Conservation (phyloP, 2,329 filamentous ascomycete species). For the Colletotrichum orchidophilum region DNA sequence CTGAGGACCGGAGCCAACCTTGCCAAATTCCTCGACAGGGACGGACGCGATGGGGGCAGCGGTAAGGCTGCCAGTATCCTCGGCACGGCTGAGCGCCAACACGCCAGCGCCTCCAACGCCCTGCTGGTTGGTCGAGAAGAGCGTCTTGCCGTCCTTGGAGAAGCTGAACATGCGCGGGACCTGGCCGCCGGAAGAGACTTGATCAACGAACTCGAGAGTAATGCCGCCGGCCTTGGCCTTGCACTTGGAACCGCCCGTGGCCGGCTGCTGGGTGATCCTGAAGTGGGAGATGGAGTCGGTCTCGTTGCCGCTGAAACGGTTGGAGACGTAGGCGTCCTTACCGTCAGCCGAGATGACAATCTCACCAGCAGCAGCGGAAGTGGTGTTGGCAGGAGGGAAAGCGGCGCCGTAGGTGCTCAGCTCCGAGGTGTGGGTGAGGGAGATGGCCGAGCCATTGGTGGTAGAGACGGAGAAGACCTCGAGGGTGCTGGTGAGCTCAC, state of each 20-base stretch:
- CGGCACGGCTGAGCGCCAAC: conserved; percentile 40
- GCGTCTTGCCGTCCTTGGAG: conserved; percentile 43
- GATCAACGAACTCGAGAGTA: conserved; percentile 45
- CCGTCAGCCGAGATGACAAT: conserved; percentile 52
- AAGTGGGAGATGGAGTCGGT: conserved; percentile 61
- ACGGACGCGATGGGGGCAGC: conserved; percentile 41
- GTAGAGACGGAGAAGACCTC: conserved; percentile 50
- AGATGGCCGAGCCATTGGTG: conserved; percentile 48
- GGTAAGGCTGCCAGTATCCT: conserved; percentile 41
- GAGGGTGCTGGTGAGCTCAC: conserved; percentile 57
- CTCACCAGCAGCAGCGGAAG: conserved; percentile 55
- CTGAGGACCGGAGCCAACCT: conserved; percentile 41
- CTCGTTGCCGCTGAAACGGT: conserved; percentile 55
- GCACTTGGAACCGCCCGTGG: conserved; percentile 35
- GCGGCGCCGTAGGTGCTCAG: conserved; percentile 48
- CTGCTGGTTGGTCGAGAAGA: conserved; percentile 60
- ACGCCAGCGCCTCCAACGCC: conserved; percentile 48
- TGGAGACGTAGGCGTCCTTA: conserved; percentile 60
- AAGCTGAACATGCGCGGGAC: conserved; percentile 59
- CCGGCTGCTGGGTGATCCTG: conserved; percentile 40
- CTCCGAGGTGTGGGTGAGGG: conserved; percentile 47
- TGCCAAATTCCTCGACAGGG: conserved; percentile 40
- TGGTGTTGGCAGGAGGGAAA: conserved; percentile 46
- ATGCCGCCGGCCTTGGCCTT: conserved; percentile 39
- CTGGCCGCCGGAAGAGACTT: conserved; percentile 46